phyloP scores from a whole-genome alignment of 225 moss, liverwort and hornwort species.

The Asterella californica region DNA sequence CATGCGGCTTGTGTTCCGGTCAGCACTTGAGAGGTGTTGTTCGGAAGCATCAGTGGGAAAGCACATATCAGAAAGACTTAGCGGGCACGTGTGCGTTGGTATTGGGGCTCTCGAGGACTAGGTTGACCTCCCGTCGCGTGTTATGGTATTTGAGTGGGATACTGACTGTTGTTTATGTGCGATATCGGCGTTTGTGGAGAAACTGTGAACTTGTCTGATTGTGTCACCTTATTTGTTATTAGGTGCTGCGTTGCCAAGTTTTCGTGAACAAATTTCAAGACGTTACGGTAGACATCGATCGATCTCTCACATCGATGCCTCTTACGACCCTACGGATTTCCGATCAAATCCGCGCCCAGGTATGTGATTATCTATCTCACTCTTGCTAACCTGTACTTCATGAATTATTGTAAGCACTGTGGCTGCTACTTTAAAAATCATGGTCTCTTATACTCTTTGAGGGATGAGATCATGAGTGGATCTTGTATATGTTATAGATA shows the following conservation, averaged over 20 bases:
- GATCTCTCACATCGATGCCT: constrained; percentile 51
- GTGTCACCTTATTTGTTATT: constrained; percentile 24
- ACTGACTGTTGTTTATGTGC: background rate
- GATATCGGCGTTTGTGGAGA: background rate
- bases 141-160: background rate
- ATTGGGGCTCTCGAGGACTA: background rate
- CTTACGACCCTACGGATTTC: constrained; percentile 55
- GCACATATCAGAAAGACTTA: background rate
- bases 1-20: background rate
- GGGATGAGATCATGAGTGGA: too few relatives aligned
- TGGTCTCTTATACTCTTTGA: too few relatives aligned
- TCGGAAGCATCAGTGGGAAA: background rate
- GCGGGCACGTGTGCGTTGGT: background rate
- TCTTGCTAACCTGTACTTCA: background rate
- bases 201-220: background rate
- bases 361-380: constrained; percentile 10
- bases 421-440: too few relatives aligned
- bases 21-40: background rate
- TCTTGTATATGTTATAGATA: too few relatives aligned
- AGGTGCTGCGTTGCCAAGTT: constrained; percentile 51
- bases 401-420: too few relatives aligned
- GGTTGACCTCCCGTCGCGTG: background rate
- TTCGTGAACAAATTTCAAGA: constrained; percentile 58
- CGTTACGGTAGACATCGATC: constrained; percentile 57
- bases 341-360: constrained; percentile 66